Percentiles rank a stretch among this genome's conserved stretches.
Conservation (phyloP, 495 filamentous ascomycete species). For the Hypoxylon fragiforme region DNA sequence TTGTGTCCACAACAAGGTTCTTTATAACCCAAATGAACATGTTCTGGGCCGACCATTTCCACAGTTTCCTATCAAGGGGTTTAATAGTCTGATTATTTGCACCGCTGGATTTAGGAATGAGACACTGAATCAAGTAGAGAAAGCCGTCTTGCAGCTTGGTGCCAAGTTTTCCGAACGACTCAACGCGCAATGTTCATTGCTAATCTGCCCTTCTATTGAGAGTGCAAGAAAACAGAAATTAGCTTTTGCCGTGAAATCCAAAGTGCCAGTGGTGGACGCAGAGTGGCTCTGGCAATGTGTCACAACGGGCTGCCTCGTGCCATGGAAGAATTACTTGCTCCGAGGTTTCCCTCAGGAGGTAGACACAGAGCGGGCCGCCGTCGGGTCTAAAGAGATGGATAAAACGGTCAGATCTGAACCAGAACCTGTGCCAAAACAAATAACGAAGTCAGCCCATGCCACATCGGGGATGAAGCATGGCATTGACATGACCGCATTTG, state of each 20-base stretch:
- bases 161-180: constrained; percentile 77
- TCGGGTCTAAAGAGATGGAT: constrained; percentile 8
- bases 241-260: constrained; percentile 68
- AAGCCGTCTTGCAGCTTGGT: constrained; percentile 73
- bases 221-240: constrained; percentile 74
- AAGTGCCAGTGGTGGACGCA: constrained; percentile 73
- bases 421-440: constrained; percentile 13
- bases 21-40: constrained; percentile 70
- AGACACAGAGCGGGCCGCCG: neutral
- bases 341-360: constrained; percentile 39
- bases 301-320: constrained; percentile 42
- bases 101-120: constrained; percentile 84
- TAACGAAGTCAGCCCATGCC: constrained; percentile 1
- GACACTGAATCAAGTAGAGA: constrained; percentile 80
- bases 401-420: constrained; percentile 13
- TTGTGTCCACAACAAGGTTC: constrained; percentile 73
- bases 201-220: constrained; percentile 64
- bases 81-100: constrained; percentile 68
- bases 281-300: constrained; percentile 88
- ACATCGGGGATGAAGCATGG: constrained; percentile 20
- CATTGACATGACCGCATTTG: constrained; percentile 40
- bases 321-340: constrained; percentile 44
- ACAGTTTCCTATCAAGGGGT: constrained; percentile 67
- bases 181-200: constrained; percentile 64
- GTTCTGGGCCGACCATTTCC: constrained; percentile 76